Evolutionary conservation across 805 yeast species (phyloP), one percentile per base, ranked within the genome.

Genomic region (Lipomyces spencermartinsiae): DNA sequence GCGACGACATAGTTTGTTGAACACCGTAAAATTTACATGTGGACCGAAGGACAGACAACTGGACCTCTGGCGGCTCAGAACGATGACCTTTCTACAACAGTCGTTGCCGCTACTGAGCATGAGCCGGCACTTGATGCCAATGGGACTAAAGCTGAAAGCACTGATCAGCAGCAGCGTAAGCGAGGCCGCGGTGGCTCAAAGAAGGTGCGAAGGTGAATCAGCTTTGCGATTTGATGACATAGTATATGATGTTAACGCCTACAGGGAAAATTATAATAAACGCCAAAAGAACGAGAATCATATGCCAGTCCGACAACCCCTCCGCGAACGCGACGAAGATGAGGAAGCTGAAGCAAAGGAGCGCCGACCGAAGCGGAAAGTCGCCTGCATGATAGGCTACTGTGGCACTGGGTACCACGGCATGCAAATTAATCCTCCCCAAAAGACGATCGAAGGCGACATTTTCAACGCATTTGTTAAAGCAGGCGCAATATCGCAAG

Each of bases 361-460:
- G 59, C 64, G 83, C 29, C 71, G 76, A 84, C 92, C 75, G 29
- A 93, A 93, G 83, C 86, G 87, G 74, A 93, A 93, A 76, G 97
- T 92, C 29, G 98, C 97, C 0, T 87, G 90, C 74, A 83, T 92
- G 87, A 83, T 93, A 72, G 98, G 98, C 4, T 93, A 93, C 80
- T 93, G 97, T 77, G 98, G 98, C 55, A 89, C 97, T 0, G 98
- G 98, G 0, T 93, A 93, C 80, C 95, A 91, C 78, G 98, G 98
- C 7, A 92, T 93, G 97, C 98, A 93, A 60, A 29, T 69, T 37
- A 93, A 93, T 76, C 96, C 97, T 1, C 96, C 93, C 22, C 86
- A 86, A 55, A 87, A 88, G 76, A 93, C 98, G 25, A 93, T 93
- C 72, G 98, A 93, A 79, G 95, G 93, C 14, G 97, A 91, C 61